These are phyloP conservation scores for Helotiales sp. DNA, from an alignment of 2,329 filamentous ascomycete genomes.

Conservation along the genomic window DNA sequence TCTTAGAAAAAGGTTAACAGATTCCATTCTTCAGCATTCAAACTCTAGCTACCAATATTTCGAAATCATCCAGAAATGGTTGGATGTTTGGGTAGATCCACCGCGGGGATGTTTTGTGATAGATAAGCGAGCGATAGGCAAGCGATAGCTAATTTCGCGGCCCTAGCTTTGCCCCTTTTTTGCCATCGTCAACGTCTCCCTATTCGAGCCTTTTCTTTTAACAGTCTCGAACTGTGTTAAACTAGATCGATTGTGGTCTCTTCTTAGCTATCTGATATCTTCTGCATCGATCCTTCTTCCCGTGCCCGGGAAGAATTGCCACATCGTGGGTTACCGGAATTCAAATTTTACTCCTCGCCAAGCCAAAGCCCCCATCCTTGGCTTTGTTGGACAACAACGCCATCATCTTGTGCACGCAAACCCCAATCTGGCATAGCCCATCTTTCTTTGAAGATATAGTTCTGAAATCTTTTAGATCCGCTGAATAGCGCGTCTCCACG, in stretches of 20 bases:
- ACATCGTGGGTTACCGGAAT: not conserved
- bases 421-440: not conserved
- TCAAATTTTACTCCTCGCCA: not conserved
- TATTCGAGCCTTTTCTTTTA: not conserved
- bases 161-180: not conserved
- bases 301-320: too few species aligned
- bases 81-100: not conserved
- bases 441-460: not conserved
- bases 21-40: too few species aligned
- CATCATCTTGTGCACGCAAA: not conserved
- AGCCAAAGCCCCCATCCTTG: not conserved
- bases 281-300: not conserved
- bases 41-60: too few species aligned
- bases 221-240: too few species aligned
- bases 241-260: too few species aligned
- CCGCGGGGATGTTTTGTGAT: not conserved
- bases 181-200: not conserved
- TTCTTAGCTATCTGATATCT: not conserved
- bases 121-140: not conserved
- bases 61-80: too few species aligned
- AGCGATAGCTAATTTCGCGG: constrained; percentile 2
- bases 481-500: not conserved
- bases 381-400: not conserved
- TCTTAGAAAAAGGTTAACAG: too few species aligned
- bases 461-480: too few species aligned